Conservation (phyloP, 805 yeast genomes). For the Danielozyma ontarioensis region DNA sequence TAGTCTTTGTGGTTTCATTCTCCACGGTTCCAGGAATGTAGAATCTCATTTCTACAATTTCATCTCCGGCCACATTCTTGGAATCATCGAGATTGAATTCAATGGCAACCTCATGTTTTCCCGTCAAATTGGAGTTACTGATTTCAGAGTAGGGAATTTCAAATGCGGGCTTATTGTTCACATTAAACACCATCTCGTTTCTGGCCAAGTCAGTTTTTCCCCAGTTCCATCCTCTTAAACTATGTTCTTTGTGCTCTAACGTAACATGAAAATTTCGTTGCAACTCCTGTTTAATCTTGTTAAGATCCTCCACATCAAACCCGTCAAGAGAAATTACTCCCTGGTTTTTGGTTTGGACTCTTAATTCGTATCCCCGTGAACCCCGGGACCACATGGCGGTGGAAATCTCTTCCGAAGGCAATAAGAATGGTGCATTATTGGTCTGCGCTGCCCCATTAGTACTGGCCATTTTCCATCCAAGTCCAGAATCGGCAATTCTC, state of each 20-base stretch:
- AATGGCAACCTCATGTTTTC: conserved; percentile 88
- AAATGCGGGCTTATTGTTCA: conserved; percentile 84
- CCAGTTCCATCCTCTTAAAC: conserved; percentile 99
- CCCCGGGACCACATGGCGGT: conserved; percentile 90
- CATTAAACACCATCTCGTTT: conserved; percentile 80
- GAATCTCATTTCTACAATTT: conserved; percentile 89
- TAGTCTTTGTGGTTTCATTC: conserved; percentile 34
- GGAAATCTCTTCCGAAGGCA: conserved; percentile 81
- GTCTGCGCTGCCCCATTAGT: conserved; percentile 37
- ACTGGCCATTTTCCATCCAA: conserved; percentile 85
- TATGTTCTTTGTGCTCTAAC: conserved; percentile 83
- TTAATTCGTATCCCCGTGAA: conserved; percentile 82
- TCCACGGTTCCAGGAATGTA: conserved; percentile 85
- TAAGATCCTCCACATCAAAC: conserved; percentile 79
- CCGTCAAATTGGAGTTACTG: conserved; percentile 81
- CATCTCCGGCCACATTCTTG: conserved; percentile 73
- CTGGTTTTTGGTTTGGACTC: conserved; percentile 82
- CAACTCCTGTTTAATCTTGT: conserved; percentile 74
- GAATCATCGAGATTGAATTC: conserved; percentile 67
- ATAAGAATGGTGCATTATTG: conserved; percentile 65
- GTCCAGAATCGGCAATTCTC: conserved; percentile 93
- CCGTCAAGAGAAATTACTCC: conserved; percentile 91
- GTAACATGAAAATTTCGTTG: conserved; percentile 68
- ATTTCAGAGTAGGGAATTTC: conserved; percentile 83
- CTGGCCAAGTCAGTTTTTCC: conserved; percentile 90